Base-by-base conservation (phyloP, 1,139 yeast species). In the Yamadazyma sp. region DNA sequence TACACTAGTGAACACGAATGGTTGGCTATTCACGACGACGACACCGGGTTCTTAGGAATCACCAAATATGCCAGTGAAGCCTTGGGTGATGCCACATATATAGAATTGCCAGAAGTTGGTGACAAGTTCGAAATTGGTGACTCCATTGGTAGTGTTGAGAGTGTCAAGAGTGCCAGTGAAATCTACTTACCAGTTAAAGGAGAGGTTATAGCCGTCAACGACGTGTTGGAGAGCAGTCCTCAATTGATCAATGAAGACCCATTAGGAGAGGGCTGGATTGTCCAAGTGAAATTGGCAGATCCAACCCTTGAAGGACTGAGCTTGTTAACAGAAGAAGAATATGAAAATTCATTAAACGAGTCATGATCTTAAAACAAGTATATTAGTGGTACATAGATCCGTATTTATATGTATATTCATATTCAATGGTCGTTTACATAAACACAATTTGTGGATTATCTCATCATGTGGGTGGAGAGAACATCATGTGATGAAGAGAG, bases 61-160 rank as follows among this genome's bases (percentile, higher is more conserved):
- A 90, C 98, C 45, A 80, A 78, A 54, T 90, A 92, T 61, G 99
- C 99, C 24, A 85, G 96, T 31, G 96, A 90, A 56, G 96, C 98
- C n/a, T 77, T 92, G 45, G 98, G 98, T 33, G 99, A 92, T 66
- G 95, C 95, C 39, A 94, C 97, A 13, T 92, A 75, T 62, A 84
- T 89, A 47, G 99, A 92, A 65, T 76, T 90, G 53, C 95, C 96
- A 37, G 92, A 83, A 52, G 78, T 76, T 30, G 94, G 86, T 35
- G 77, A 75, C 36, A 68, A 61, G 23, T 77, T 86, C 41, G 82
- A 74, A 42, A 72, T 74, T 40, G 95, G 95, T 39, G 97, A 89
- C 48, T 70, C 92, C 12, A 71, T 92, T 57, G 97, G 97, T 14
- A 86, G 96, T 22, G 95, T 92, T 30, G 99, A 92, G 66, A 80